phyloP scores from a whole-genome alignment of 352 stramenopile genomes.

The Globisporangium lucens region DNA sequence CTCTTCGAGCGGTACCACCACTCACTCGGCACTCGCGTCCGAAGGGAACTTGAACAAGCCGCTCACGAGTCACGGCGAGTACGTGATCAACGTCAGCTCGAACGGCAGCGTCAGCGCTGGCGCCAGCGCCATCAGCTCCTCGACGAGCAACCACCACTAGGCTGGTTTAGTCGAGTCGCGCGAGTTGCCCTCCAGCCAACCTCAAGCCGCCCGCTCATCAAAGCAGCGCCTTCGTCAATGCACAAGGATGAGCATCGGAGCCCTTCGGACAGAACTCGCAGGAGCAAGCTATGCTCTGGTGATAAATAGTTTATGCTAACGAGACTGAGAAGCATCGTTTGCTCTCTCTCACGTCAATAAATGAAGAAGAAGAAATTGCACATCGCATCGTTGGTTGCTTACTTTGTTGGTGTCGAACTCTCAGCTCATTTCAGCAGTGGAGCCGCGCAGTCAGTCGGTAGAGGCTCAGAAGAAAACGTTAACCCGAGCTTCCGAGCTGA shows the following conservation, averaged over 20 bases:
- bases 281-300: not conserved
- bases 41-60: slow-evolving; percentile 18
- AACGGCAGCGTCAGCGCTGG: slow-evolving; percentile 17
- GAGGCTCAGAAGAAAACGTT: too few relatives aligned
- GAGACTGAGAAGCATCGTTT: not conserved
- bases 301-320: not conserved
- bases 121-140: slow-evolving; percentile 8
- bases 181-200: not conserved
- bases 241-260: not conserved
- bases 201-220: not conserved
- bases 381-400: not conserved
- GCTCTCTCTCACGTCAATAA: not conserved
- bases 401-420: not conserved
- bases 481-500: too few relatives aligned
- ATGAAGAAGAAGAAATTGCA: not conserved
- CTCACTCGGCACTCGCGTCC: slow-evolving; percentile 8
- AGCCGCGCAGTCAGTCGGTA: too few relatives aligned
- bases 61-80: slow-evolving; percentile 13
- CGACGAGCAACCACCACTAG: not conserved
- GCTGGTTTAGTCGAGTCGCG: not conserved
- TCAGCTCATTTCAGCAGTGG: not conserved
- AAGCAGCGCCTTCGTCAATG: not conserved
- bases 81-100: slow-evolving; percentile 24
- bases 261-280: not conserved
- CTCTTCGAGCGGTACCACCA: not conserved